Evolutionary conservation across 441 rosid genomes (phyloP).

Genomic region (Melastoma candidum): DNA sequence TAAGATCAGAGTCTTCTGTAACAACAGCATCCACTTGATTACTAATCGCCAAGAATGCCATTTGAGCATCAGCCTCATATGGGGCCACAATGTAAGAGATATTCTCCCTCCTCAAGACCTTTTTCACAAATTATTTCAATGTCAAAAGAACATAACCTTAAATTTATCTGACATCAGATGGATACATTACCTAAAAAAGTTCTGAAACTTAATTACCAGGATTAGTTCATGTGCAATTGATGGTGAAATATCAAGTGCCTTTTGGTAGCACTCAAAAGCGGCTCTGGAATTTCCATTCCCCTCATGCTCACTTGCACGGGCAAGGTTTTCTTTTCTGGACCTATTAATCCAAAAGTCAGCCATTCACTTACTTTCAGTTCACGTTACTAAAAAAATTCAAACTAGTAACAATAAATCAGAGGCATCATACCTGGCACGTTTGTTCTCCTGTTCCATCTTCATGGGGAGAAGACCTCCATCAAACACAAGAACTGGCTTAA

Average conservation of each 20-base stretch:
- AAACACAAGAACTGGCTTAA: constrained; percentile 79
- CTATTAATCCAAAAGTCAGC: constrained; percentile 18
- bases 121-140: constrained; percentile 20
- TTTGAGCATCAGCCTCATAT: constrained; percentile 96
- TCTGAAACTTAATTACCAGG: constrained; percentile 37
- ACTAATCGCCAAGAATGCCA: constrained; percentile 75
- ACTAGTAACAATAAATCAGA: neutral
- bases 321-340: constrained; percentile 79
- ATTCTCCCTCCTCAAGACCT: constrained; percentile 78
- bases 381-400: too few relatives aligned
- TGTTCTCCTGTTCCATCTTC: constrained; percentile 97
- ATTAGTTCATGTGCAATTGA: constrained; percentile 74
- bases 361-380: too few relatives aligned
- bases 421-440: constrained; percentile 68
- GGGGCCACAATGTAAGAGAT: constrained; percentile 82
- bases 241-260: constrained; percentile 95
- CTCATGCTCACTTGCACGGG: constrained; percentile 80
- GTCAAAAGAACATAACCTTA: constrained; percentile 16
- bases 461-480: constrained; percentile 93
- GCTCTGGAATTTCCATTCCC: constrained; percentile 72
- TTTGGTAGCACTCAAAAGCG: constrained; percentile 86
- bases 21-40: constrained; percentile 83
- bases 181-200: neutral
- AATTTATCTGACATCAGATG: constrained; percentile 8
- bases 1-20: constrained; percentile 96